phyloP scores from a whole-genome alignment of 129 eudicot genomes.

The Mikania micrantha region DNA sequence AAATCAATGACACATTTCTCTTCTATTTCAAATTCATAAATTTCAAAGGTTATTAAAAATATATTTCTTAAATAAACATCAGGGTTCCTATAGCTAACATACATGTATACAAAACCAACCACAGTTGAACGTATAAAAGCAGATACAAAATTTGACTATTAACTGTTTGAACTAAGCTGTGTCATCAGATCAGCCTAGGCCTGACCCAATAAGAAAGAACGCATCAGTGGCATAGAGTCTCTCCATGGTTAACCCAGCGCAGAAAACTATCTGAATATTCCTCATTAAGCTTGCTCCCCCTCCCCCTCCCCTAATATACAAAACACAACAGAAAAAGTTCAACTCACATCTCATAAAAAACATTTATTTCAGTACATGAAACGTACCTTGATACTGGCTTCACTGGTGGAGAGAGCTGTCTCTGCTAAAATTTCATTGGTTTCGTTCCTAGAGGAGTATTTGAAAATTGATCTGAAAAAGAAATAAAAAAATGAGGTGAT shows the following conservation, averaged over 20 bases:
- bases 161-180: slow-evolving; percentile 25
- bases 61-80: slow-evolving; percentile 12
- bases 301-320: slow-evolving; percentile 39
- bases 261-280: slow-evolving; percentile 71
- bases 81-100: slow-evolving; percentile 23
- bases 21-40: background rate
- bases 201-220: too few species aligned
- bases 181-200: too few species aligned
- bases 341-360: background rate
- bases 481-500: background rate
- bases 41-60: too few species aligned
- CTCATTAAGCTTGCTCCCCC: slow-evolving; percentile 44
- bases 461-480: slow-evolving; percentile 41
- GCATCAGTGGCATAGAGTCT: slow-evolving; percentile 58
- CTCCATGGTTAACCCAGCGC: slow-evolving; percentile 66
- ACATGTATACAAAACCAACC: slow-evolving; percentile 33
- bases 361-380: background rate
- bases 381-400: slow-evolving; percentile 63
- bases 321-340: background rate
- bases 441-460: slow-evolving; percentile 45
- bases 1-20: background rate
- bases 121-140: slow-evolving; percentile 1
- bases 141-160: slow-evolving; percentile 40
- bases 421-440: slow-evolving; percentile 40
- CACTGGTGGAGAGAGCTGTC: slow-evolving; percentile 67